Evolutionary conservation across 2,329 filamentous ascomycete species (phyloP), one percentile per base, ranked within the genome.

Genomic region (Diaporthe humulicola): DNA sequence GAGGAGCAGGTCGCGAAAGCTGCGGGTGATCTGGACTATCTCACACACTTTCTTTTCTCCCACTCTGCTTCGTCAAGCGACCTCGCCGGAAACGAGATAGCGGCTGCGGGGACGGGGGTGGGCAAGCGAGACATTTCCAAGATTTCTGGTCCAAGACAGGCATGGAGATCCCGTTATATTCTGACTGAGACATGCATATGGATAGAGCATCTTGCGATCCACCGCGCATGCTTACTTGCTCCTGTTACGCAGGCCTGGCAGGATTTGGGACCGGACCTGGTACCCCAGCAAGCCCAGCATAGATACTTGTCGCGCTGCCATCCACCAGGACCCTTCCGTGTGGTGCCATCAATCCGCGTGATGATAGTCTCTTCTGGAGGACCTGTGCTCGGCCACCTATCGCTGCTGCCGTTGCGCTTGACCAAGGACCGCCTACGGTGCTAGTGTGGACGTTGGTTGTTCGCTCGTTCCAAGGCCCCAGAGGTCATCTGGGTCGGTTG

Each of bases 121-220:
- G 56, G 30, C 71, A 71, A 58, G 48, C 71, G 67, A 75, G 74
- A 75, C 74, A 75, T 57, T 54, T 50, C 56, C 61, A 67, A 71
- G 64, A 50, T 70, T 48, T 64, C 54, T 52, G 66, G 25, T 67
- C 61, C 45, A 67, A 74, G 66, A 71, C 73, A 74, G 61, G 74
- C 70, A 75, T 75, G 70, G 73, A 61, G 70, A 52, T 52, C 67
- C 67, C 69, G 57, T 61, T 64, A 71, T 61, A 15, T 64, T 60
- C 30, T 75, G 71, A 64, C 74, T 67, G 58, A 73, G 74, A 73
- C 74, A 58, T 73, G 73, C 74, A 73, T 75, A 40, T 60, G 71
- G 56, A 56, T 64, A 73, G 70, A 64, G 56, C 70, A 52, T 42
- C 42, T 71, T 61, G 28, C 57, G 58, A 71, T 38, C 58, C 70